A percentile compares a stretch with the other conserved stretches of the same genome.
Evolutionary conservation across 805 yeast species (phyloP).

Genomic region (Candida morakotiae): DNA sequence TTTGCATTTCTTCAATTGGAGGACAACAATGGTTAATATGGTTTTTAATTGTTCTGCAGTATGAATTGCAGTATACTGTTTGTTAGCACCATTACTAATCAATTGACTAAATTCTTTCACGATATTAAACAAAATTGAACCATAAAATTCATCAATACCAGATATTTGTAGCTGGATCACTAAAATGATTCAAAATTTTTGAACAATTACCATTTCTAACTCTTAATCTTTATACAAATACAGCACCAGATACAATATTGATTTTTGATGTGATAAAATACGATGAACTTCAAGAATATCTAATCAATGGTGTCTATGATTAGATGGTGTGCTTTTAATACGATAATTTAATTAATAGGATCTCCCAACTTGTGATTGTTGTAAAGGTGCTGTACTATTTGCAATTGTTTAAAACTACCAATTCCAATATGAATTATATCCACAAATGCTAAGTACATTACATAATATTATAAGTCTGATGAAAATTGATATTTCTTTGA

Average conservation of each 20-base stretch:
- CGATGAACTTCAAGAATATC: slow-evolving; percentile 49
- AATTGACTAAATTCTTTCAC: slow-evolving; percentile 52
- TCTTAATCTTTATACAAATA: slow-evolving; percentile 73
- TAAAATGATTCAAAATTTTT: slow-evolving; percentile 66
- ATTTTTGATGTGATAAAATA: slow-evolving; percentile 61
- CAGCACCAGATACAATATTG: slow-evolving; percentile 81
- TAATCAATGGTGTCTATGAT: slow-evolving; percentile 62
- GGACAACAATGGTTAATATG: slow-evolving; percentile 73
- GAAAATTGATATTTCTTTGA: too few relatives aligned
- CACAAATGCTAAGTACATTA: too few relatives aligned
- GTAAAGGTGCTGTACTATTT: too few relatives aligned
- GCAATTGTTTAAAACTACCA: too few relatives aligned
- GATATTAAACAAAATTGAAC: slow-evolving; percentile 57
- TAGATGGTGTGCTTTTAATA: too few relatives aligned
- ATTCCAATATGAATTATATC: too few relatives aligned
- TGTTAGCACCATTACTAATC: slow-evolving; percentile 50
- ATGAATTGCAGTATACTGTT: slow-evolving; percentile 51
- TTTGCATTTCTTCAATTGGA: slow-evolving; percentile 68
- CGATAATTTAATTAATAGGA: too few relatives aligned
- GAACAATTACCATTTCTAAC: slow-evolving; percentile 80
- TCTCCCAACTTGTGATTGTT: too few relatives aligned
- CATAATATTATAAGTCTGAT: too few relatives aligned
- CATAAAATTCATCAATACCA: slow-evolving; percentile 65
- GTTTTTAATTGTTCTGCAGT: slow-evolving; percentile 65
- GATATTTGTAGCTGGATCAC: slow-evolving; percentile 74